phyloP scores from a whole-genome alignment of 352 stramenopile genomes.

The Pythium plurisporium region DNA sequence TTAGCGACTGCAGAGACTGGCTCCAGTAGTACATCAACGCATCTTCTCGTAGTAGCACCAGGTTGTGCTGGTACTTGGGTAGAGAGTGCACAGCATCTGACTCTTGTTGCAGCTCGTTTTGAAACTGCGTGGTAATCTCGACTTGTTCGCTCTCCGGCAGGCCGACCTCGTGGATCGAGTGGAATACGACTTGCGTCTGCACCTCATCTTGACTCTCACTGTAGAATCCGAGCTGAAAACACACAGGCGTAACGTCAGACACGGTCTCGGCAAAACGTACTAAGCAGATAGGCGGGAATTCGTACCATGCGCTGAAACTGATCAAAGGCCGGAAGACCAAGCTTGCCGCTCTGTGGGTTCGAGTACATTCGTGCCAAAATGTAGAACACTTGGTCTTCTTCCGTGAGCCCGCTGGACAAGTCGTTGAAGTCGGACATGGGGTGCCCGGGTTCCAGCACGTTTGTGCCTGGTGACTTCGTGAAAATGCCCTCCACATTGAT shows the following conservation, averaged over 20 bases:
- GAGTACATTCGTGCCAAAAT: slow-evolving; percentile 79
- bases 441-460: slow-evolving; percentile 12
- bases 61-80: slow-evolving; percentile 80
- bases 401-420: slow-evolving; percentile 19
- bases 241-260: background rate
- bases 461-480: slow-evolving; percentile 48
- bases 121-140: slow-evolving; percentile 65
- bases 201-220: slow-evolving; percentile 64
- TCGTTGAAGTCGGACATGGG: slow-evolving; percentile 40
- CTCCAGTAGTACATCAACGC: slow-evolving; percentile 87
- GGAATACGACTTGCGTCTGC: slow-evolving; percentile 76
- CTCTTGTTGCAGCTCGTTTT: slow-evolving; percentile 48
- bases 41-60: slow-evolving; percentile 79
- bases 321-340: slow-evolving; percentile 78
- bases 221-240: slow-evolving; percentile 72
- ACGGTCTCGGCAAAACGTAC: background rate
- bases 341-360: slow-evolving; percentile 55
- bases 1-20: slow-evolving; percentile 47
- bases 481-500: slow-evolving; percentile 55
- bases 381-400: slow-evolving; percentile 80
- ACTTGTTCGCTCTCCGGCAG: slow-evolving; percentile 57
- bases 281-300: background rate
- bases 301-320: slow-evolving; percentile 80
- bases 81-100: slow-evolving; percentile 74
- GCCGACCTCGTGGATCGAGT: slow-evolving; percentile 50